A percentile compares a stretch with the other conserved stretches of the same genome.
Conservation (phyloP, 768 basidiomycete species). For the Tephrocybe sp. region DNA sequence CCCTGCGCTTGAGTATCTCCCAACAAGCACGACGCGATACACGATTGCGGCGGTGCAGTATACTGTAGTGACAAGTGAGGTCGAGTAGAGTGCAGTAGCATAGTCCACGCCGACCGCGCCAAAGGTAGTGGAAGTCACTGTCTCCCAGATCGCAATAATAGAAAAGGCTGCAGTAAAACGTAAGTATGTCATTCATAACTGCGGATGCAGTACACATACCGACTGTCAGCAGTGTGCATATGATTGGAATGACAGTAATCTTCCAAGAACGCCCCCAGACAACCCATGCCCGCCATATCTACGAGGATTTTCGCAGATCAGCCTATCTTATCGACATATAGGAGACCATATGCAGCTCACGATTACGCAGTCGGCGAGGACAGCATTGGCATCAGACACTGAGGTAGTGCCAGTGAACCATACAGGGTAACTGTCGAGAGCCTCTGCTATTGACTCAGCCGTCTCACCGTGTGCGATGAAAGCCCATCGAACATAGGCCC, state of each 20-base stretch:
- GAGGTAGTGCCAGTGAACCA: constrained; percentile 16
- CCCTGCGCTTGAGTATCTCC: background rate
- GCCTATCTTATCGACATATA: background rate
- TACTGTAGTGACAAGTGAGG: constrained; percentile 15
- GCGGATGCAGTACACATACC: background rate
- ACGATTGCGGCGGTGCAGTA: constrained; percentile 17
- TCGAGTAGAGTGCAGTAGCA: constrained; percentile 17
- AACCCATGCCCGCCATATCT: constrained; percentile 19
- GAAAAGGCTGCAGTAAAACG: constrained; percentile 10
- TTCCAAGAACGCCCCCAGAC: constrained; percentile 16
- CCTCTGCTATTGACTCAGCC: constrained; percentile 11
- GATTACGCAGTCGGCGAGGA: constrained; percentile 17
- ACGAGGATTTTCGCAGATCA: background rate
- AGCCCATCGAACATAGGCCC: constrained; percentile 17
- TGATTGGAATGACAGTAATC: constrained; percentile 6
- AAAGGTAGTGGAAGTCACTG: constrained; percentile 13
- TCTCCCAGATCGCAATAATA: constrained; percentile 15
- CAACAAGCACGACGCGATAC: constrained; percentile 12
- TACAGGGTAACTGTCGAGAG: constrained; percentile 14
- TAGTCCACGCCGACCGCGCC: constrained; percentile 16
- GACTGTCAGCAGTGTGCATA: constrained; percentile 15
- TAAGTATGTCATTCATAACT: background rate
- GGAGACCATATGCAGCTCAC: background rate
- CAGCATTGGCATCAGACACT: constrained; percentile 16
- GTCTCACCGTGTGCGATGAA: constrained; percentile 17